Evolutionary conservation across 176 grass and related monocot genomes (phyloP).

Genomic region (Cenchrus purpureus): DNA sequence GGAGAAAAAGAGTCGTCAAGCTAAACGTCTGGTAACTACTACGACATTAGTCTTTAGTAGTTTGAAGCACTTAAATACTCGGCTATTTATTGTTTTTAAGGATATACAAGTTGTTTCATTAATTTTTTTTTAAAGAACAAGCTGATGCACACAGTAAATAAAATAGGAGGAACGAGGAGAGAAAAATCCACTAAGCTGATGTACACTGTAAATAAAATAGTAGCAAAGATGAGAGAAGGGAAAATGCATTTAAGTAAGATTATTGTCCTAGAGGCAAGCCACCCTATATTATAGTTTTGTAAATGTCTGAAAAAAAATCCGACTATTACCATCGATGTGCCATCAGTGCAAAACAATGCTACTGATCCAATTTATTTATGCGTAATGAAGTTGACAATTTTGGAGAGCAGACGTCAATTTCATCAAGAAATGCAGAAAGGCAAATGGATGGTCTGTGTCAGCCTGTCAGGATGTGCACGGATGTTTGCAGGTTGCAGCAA

Average conservation of each 20-base stretch:
- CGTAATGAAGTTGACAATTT: neutral
- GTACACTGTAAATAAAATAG: neutral
- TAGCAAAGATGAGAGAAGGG: neutral
- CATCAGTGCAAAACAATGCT: neutral
- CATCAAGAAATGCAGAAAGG: too few species aligned
- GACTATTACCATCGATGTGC: neutral
- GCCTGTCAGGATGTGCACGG: too few species aligned
- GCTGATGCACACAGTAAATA: too few species aligned
- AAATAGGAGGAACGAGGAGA: too few species aligned
- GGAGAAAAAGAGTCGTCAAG: too few species aligned
- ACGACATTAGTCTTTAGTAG: neutral
- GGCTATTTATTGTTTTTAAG: too few species aligned
- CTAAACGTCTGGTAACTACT: neutral
- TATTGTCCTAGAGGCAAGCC: neutral
- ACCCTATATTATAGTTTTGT: neutral
- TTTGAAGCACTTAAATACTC: too few species aligned
- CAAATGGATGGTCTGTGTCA: too few species aligned
- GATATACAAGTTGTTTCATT: too few species aligned
- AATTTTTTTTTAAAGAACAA: too few species aligned
- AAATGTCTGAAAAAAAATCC: neutral
- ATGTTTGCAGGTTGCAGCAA: too few species aligned
- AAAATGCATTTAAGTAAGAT: neutral
- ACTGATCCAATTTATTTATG: neutral
- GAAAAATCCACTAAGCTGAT: neutral
- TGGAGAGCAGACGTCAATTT: neutral